Evolutionary conservation across 1,284 basidiomycete genomes (phyloP), one percentile per base, ranked within the genome.

Genomic region (Marasmius tenuissimus): DNA sequence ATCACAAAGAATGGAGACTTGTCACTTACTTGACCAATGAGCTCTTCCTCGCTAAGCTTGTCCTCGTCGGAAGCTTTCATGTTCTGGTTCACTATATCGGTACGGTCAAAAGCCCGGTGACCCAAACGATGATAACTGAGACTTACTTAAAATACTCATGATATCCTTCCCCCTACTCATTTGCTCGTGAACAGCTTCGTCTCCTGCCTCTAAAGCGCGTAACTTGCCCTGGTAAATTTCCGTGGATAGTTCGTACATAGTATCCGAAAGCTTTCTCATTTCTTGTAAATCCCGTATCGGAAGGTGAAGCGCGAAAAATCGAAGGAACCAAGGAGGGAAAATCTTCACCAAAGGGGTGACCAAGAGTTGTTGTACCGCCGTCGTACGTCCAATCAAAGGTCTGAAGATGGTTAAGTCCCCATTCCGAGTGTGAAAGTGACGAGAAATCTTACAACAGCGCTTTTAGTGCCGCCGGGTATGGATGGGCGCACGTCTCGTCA

Each of bases 131-230:
- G n/a, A 4, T 37, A 35, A 22, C 9, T 4, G 34, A n/a, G n/a
- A 71, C 77, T 33, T 64, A 80, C 81, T 71, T 10, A 84, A 66
- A 57, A 79, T 74, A 60, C 79, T 83, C 57, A 84, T 73, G 52
- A 84, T 76, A 67, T 84, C 81, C 53, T 79, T 81, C 18, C 76
- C 78, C 39, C 66, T 67, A 0, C 73, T 75, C 27, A 76, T 63
- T 56, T 78, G 74, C 11, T 68, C 60, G 8, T 62, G 55, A 0
- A 77, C 61, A 8, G 68, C 72, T 14, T 75, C 71, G 37, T 79
- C 73, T 0, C 76, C 78, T 58, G 69, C 65, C 18, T 65, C 66
- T 4, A 82, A 60, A 1, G 75, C 75, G 16, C 60, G 66, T 67
- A 72, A 76, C 70, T 81, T 85, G 27, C 67, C 68, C 34, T 75